Evolutionary conservation across 179 eudicot genomes (phyloP), one percentile per base, ranked within the genome.

Genomic region (Silene noctiflora): DNA sequence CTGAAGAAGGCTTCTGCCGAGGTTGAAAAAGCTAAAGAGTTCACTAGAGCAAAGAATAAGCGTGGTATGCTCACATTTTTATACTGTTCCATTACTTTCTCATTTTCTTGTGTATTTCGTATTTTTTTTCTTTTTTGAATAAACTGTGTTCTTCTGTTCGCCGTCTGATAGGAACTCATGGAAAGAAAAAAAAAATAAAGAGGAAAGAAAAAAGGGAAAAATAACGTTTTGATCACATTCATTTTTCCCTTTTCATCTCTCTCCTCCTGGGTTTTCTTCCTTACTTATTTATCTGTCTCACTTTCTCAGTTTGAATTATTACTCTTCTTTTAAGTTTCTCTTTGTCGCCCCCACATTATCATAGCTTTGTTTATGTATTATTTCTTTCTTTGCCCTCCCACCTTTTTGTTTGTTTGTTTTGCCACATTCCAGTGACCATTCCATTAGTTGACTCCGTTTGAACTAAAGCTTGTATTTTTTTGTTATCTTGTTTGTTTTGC

Each of bases 11-110:
- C 88, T 75, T 72, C 90, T 63, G 88, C 84, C 8, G 96, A 92
- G 82, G 85, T 92, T 72, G 94, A 87, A 67, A 92, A 84, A 88
- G 97, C 97, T 70, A 92, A 89, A 80, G 94, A 87, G 71, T 92
- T 81, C 66, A 86, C 90, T 29, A 84, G 78, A 81, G 92, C 89
- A 29, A 92, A 89, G 77, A 92, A 92, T 79, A 92, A 91, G 77
- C 84, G 89, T 77, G 96, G 97, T 91, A 86, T 79, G 84, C 59
- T n/a, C 21, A 35, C 17, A 22, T 33, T 6, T 65, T 53, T 20
- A 10, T 33, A 19, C 6, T 13, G 24, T 35, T 24, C 35, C 42
- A 35, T 35, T 5, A 51, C 46, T 17, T 29, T n/a, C 51, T 16
- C 20, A 22, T 27, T 42, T 6, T 31, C 19, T 63, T 35, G 9